These are phyloP conservation scores for Stentor roeselii DNA, from an alignment of 73 alveolate species.

Conservation along the genomic window DNA sequence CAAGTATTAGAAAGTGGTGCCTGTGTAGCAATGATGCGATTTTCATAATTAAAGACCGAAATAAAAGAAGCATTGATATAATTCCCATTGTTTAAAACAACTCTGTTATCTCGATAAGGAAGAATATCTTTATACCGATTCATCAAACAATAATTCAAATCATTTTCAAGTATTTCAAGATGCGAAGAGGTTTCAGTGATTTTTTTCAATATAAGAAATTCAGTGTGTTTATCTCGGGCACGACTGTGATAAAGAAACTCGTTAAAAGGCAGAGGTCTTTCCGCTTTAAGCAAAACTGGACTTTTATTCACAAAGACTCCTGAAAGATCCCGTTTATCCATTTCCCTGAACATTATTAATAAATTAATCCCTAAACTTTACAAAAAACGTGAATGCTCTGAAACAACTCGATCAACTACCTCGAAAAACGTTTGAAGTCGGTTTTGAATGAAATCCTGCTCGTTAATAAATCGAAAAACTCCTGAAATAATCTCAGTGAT, in stretches of 20 bases:
- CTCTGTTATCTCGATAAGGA: conserved; percentile 61
- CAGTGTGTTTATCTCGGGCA: conserved; percentile 46
- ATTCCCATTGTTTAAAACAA: conserved; percentile 32
- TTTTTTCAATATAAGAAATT: conserved; percentile 42
- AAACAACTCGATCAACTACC: neutral
- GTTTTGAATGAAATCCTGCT: neutral
- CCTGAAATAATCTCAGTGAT: neutral
- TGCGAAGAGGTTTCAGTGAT: conserved; percentile 75
- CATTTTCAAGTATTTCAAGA: conserved; percentile 47
- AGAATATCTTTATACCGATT: conserved; percentile 65
- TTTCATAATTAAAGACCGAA: conserved; percentile 10
- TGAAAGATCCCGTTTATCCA: conserved; percentile 33
- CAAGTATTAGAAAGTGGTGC: conserved; percentile 85
- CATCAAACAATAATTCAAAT: conserved; percentile 44
- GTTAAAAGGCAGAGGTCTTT: conserved; percentile 28
- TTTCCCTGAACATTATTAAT: too few relatives aligned
- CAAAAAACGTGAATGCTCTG: neutral
- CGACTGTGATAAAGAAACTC: conserved; percentile 30
- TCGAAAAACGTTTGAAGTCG: neutral
- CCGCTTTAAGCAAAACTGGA: conserved; percentile 37
- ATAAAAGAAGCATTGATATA: conserved; percentile 77
- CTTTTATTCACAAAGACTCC: conserved; percentile 27
- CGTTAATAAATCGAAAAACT: neutral
- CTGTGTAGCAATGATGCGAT: conserved; percentile 81
- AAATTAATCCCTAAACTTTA: too few relatives aligned